Conservation (phyloP, 2,329 filamentous ascomycete species). For the Aspergillus brunneoviolaceus region DNA sequence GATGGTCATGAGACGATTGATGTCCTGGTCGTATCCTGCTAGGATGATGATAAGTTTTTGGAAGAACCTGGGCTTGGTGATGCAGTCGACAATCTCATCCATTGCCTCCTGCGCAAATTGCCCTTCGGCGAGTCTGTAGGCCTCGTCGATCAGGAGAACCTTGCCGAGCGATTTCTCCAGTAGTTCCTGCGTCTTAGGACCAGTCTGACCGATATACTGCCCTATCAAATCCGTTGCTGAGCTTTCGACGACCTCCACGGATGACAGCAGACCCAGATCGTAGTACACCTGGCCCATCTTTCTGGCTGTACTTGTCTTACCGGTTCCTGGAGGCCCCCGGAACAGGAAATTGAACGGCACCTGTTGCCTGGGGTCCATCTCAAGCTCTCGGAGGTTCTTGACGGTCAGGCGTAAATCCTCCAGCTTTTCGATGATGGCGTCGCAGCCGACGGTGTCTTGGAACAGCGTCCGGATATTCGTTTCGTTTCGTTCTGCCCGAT, state of each 20-base stretch:
- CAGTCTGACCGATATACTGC: slow-evolving; percentile 68
- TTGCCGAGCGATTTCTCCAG: slow-evolving; percentile 64
- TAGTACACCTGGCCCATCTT: slow-evolving; percentile 76
- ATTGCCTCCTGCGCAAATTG: slow-evolving; percentile 58
- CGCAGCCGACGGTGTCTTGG: slow-evolving; percentile 34
- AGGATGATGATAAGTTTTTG: slow-evolving; percentile 66
- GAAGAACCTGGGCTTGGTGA: slow-evolving; percentile 58
- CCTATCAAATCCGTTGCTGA: slow-evolving; percentile 70
- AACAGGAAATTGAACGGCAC: slow-evolving; percentile 71
- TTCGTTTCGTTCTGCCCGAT: too few species aligned
- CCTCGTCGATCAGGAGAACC: slow-evolving; percentile 71
- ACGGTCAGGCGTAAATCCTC: slow-evolving; percentile 56
- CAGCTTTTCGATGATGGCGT: slow-evolving; percentile 54
- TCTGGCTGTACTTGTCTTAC: slow-evolving; percentile 71
- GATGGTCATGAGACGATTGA: slow-evolving; percentile 60
- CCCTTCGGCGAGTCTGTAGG: slow-evolving; percentile 63
- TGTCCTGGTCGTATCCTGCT: slow-evolving; percentile 67
- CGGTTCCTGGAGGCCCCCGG: slow-evolving; percentile 65
- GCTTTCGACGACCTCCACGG: slow-evolving; percentile 61
- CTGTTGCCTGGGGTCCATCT: slow-evolving; percentile 56
- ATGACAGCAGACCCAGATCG: slow-evolving; percentile 67
- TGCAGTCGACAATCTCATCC: slow-evolving; percentile 52
- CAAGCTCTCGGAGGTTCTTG: slow-evolving; percentile 51
- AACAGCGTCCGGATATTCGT: too few species aligned
- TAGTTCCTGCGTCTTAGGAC: slow-evolving; percentile 61